Conservation (phyloP, 73 alveolate species). For the Paramecium sonneborni region DNA sequence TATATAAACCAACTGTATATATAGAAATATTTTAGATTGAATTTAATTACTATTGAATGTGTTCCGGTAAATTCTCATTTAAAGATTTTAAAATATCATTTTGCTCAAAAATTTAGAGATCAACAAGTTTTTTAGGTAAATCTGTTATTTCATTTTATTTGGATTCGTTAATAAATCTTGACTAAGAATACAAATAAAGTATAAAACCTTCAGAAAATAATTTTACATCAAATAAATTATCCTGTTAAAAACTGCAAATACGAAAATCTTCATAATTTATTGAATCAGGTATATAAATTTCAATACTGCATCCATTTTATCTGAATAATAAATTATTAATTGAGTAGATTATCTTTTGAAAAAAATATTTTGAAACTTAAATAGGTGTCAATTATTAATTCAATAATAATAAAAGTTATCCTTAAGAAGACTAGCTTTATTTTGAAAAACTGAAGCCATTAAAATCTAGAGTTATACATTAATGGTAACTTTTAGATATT, state of each 20-base stretch:
- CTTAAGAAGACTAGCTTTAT: neutral
- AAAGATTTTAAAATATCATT: neutral
- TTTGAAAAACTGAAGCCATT: conserved; percentile 1
- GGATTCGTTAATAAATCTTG: neutral
- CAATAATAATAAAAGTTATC: neutral
- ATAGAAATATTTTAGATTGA: neutral
- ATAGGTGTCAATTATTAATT: neutral
- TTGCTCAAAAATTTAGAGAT: neutral
- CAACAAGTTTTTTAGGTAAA: neutral
- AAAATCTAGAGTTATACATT: conserved; percentile 21
- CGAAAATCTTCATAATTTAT: neutral
- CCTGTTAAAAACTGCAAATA: neutral
- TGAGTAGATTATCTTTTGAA: neutral
- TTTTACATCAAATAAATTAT: neutral
- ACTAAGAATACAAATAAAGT: neutral
- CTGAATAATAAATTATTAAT: neutral
- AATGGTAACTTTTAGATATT: neutral
- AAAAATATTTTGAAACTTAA: neutral
- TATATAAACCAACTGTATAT: conserved; percentile 2
- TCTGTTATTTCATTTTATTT: neutral
- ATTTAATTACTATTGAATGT: neutral
- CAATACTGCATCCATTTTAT: conserved; percentile 8
- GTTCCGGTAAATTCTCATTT: neutral
- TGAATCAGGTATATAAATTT: neutral
- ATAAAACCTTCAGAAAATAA: neutral